Evolutionary conservation across 495 filamentous ascomycete genomes (phyloP).

Genomic region (Hypoxylon perforatum): DNA sequence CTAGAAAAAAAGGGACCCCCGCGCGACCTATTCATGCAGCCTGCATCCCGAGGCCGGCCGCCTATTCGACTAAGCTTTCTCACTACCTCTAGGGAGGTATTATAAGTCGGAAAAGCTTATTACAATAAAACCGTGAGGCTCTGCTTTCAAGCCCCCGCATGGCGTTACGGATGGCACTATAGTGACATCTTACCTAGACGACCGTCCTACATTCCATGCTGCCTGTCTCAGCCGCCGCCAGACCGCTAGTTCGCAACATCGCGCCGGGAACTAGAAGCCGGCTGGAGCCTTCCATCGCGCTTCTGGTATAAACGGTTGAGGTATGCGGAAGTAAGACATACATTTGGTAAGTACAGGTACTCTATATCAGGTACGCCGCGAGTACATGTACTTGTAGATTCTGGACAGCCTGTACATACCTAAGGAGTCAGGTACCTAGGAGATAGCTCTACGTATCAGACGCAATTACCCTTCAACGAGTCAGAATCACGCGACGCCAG

Average conservation of each 20-base stretch:
- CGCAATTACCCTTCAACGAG: constrained; percentile 23
- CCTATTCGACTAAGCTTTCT: not conserved
- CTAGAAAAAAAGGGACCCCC: not conserved
- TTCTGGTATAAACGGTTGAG: too few species aligned
- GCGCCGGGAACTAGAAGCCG: not conserved
- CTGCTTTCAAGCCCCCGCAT: not conserved
- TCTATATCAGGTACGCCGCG: too few species aligned
- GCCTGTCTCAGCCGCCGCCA: not conserved
- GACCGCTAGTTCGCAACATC: constrained; percentile 2
- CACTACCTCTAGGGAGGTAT: not conserved
- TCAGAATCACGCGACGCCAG: not conserved
- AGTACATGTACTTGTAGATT: too few species aligned
- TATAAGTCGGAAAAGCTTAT: not conserved
- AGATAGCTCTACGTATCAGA: constrained; percentile 8
- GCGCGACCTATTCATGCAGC: not conserved
- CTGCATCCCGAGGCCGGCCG: not conserved
- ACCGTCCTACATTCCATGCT: not conserved
- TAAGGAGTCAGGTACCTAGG: too few species aligned
- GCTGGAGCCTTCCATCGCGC: too few species aligned
- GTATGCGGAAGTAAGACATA: too few species aligned
- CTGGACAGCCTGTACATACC: too few species aligned
- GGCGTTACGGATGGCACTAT: not conserved
- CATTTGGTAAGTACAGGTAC: too few species aligned
- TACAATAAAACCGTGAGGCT: too few species aligned
- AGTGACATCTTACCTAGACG: not conserved